A percentile compares a stretch with the other conserved stretches of the same genome.
Evolutionary conservation across 768 basidiomycete species (phyloP).

Genomic region (Trametes sanguinea): DNA sequence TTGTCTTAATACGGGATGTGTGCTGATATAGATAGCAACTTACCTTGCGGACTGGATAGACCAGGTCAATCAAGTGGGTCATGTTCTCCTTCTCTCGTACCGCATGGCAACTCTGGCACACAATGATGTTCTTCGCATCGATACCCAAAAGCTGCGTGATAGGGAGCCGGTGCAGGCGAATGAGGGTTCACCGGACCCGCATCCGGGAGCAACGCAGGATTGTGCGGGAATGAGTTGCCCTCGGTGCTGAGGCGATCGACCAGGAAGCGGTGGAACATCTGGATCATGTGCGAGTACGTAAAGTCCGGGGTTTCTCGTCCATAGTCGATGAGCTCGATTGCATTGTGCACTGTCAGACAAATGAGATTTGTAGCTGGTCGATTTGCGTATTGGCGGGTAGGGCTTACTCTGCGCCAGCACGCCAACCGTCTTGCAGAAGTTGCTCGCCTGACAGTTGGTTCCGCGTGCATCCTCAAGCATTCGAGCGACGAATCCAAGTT

Average conservation of each 20-base stretch:
- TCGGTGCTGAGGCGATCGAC: slow-evolving; percentile 82
- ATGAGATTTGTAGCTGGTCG: background rate
- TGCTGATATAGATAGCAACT: slow-evolving; percentile 12
- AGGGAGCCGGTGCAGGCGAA: slow-evolving; percentile 62
- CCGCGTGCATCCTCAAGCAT: slow-evolving; percentile 97
- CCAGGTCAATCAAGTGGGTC: slow-evolving; percentile 82
- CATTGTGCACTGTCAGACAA: slow-evolving; percentile 54
- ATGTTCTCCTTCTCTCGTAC: slow-evolving; percentile 74
- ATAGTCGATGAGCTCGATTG: slow-evolving; percentile 88
- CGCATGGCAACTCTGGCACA: slow-evolving; percentile 74
- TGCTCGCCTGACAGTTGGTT: slow-evolving; percentile 93
- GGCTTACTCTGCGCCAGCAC: slow-evolving; percentile 79
- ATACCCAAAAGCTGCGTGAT: slow-evolving; percentile 87
- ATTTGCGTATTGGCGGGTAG: background rate
- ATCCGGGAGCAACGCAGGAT: slow-evolving; percentile 47
- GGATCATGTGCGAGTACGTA: slow-evolving; percentile 87
- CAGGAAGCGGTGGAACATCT: slow-evolving; percentile 92
- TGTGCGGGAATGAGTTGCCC: slow-evolving; percentile 63
- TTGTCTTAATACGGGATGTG: background rate
- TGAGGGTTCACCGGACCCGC: slow-evolving; percentile 26
- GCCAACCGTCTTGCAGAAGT: slow-evolving; percentile 93
- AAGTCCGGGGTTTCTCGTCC: slow-evolving; percentile 72
- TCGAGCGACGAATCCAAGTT: slow-evolving; percentile 89
- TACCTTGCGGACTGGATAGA: slow-evolving; percentile 80
- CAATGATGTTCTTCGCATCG: slow-evolving; percentile 71